These are phyloP conservation scores for Chaetoceros tenuissimus DNA, from an alignment of 108 stramenopile genomes.

Conservation along the genomic window DNA sequence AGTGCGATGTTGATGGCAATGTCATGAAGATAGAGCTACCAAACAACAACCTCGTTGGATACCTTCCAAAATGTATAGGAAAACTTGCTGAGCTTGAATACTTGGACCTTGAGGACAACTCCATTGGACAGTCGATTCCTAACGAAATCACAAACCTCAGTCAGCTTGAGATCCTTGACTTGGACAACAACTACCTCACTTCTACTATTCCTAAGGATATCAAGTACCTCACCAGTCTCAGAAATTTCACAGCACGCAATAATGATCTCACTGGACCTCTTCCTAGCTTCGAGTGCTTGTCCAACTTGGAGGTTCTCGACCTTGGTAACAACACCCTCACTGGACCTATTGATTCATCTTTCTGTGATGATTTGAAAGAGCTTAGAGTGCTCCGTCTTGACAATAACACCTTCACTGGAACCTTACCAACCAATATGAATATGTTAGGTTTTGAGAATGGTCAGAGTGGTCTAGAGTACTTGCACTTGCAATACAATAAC, in stretches of 20 bases:
- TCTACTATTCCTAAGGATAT: constrained; percentile 49
- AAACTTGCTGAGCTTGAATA: constrained; percentile 28
- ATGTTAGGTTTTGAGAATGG: too few species aligned
- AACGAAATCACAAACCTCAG: constrained; percentile 7
- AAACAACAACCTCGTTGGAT: constrained; percentile 61
- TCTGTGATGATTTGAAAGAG: constrained; percentile 44
- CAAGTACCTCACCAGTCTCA: constrained; percentile 26
- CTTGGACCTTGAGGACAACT: constrained; percentile 44
- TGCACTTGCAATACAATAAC: too few species aligned
- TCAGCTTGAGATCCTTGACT: background rate
- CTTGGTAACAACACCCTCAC: constrained; percentile 52
- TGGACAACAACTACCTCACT: constrained; percentile 25
- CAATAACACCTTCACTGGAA: constrained; percentile 37
- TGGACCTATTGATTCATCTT: too few species aligned
- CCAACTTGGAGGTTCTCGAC: constrained; percentile 14
- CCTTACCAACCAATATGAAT: constrained; percentile 22
- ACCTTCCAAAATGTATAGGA: constrained; percentile 39
- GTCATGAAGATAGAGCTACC: too few species aligned
- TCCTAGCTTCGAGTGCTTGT: constrained; percentile 7
- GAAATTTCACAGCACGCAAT: constrained; percentile 32
- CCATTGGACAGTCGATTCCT: constrained; percentile 26
- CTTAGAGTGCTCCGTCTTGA: constrained; percentile 56
- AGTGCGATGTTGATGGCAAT: too few species aligned
- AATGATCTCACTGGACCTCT: too few species aligned
- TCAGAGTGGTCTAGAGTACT: too few species aligned